These are phyloP conservation scores for Wallemia ichthyophaga DNA, from an alignment of 1,284 basidiomycete genomes.

Conservation along the genomic window DNA sequence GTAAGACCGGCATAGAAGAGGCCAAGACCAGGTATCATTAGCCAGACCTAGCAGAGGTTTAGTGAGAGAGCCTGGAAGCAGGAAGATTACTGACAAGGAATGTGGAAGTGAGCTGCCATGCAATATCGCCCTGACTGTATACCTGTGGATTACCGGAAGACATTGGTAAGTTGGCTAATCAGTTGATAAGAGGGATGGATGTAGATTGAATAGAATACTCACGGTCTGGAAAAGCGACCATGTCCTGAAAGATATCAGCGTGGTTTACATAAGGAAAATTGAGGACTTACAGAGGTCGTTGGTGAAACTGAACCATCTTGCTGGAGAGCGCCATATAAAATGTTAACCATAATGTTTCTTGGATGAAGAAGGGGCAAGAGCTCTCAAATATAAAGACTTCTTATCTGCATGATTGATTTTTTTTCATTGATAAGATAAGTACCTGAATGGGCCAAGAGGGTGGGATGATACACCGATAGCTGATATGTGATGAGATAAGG, in stretches of 20 bases:
- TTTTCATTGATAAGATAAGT: no score
- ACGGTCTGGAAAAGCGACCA: background rate
- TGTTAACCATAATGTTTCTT: background rate
- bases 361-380: no score
- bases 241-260: background rate
- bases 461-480: no score
- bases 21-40: constrained; percentile 64
- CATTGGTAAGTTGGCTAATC: background rate
- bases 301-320: background rate
- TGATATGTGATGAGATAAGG: no score
- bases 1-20: constrained; percentile 64
- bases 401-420: no score
- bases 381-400: no score
- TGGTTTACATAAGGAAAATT: background rate
- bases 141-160: background rate
- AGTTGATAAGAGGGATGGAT: background rate
- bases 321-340: background rate
- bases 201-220: background rate
- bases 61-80: no score
- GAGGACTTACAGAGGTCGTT: background rate
- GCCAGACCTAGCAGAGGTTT: constrained; percentile 25
- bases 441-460: no score
- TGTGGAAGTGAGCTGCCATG: background rate
- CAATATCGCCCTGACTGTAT: background rate
- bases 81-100: background rate